Conservation (phyloP, 208 protist genomes). For the Angomonas deanei region DNA sequence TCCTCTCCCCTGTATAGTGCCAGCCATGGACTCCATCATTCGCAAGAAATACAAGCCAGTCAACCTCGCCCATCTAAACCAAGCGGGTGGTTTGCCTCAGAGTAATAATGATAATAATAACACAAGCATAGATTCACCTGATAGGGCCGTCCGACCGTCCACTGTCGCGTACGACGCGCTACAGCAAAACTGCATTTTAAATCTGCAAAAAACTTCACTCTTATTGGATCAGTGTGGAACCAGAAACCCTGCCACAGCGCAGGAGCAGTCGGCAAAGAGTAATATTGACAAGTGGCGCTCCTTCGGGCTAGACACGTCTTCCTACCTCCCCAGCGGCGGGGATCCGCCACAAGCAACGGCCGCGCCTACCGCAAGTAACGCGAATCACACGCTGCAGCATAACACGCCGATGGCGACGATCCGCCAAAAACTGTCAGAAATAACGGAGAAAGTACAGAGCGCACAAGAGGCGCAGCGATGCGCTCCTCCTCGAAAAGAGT, state of each 20-base stretch:
- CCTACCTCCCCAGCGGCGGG: neutral
- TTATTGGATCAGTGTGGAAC: too few species aligned
- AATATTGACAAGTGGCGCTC: neutral
- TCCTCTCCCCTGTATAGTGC: too few species aligned
- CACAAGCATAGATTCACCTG: neutral
- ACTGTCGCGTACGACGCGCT: neutral
- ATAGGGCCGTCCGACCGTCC: too few species aligned
- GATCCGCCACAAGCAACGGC: neutral
- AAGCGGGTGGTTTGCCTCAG: too few species aligned
- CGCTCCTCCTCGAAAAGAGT: neutral
- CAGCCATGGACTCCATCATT: too few species aligned
- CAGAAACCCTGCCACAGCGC: neutral
- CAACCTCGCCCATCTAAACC: too few species aligned
- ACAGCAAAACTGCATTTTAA: constrained; percentile 3
- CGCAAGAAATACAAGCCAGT: too few species aligned
- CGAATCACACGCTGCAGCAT: neutral
- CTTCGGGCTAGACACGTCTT: neutral
- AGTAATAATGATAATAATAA: neutral
- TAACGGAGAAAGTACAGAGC: neutral
- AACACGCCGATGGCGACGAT: neutral
- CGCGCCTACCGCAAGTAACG: neutral
- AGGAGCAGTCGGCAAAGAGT: neutral
- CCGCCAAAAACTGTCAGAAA: neutral
- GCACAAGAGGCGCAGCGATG: neutral
- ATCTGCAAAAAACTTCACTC: neutral